phyloP scores from a whole-genome alignment of 805 yeast species.

The Dipodascus geniculatus region DNA sequence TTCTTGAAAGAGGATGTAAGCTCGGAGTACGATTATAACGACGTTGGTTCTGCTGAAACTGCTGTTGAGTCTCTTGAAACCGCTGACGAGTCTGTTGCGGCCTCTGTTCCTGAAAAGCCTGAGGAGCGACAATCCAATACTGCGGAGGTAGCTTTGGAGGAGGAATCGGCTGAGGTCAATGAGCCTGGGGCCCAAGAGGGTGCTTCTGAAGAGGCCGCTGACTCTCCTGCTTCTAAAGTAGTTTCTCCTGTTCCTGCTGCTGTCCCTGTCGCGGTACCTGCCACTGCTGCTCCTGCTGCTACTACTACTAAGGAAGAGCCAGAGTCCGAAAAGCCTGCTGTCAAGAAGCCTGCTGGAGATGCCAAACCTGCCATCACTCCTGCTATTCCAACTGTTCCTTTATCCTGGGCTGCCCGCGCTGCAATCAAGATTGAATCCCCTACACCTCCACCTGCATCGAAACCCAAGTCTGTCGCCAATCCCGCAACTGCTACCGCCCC shows the following conservation, averaged over 20 bases:
- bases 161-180: neutral
- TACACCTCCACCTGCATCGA: slow-evolving; percentile 7
- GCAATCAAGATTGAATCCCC: slow-evolving; percentile 9
- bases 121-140: neutral
- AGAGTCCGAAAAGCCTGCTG: slow-evolving; percentile 12
- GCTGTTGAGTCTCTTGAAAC: slow-evolving; percentile 1
- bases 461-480: slow-evolving; percentile 2
- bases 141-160: neutral
- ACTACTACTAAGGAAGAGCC: slow-evolving; percentile 22
- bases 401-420: slow-evolving; percentile 9
- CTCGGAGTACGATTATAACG: slow-evolving; percentile 15
- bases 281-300: slow-evolving; percentile 11
- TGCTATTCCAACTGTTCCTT: slow-evolving; percentile 8
- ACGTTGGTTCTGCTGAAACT: neutral
- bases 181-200: slow-evolving; percentile 8
- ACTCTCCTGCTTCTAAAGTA: slow-evolving; percentile 5
- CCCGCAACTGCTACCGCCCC: slow-evolving; percentile 8
- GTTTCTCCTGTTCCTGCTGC: slow-evolving; percentile 4
- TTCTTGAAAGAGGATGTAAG: slow-evolving; percentile 23
- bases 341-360: slow-evolving; percentile 4
- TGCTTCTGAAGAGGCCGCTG: neutral
- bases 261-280: slow-evolving; percentile 4
- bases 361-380: slow-evolving; percentile 10
- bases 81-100: slow-evolving; percentile 2
- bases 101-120: slow-evolving; percentile 10